Evolutionary conservation across 371 early-diverging fungal species (phyloP).

Genomic region (Mortierella sp.): DNA sequence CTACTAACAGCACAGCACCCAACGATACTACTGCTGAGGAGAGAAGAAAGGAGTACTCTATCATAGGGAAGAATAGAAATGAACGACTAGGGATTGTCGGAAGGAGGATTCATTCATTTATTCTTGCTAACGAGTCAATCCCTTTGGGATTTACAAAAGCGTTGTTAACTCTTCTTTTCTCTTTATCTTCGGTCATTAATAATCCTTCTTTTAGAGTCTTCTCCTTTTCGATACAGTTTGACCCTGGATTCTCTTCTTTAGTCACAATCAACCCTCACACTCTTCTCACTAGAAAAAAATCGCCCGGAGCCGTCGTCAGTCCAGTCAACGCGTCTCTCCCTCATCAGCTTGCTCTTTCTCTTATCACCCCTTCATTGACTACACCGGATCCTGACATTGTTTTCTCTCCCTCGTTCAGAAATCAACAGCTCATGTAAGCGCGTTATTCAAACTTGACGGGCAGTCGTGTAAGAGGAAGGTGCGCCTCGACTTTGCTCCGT

Average conservation of each 20-base stretch:
- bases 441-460: not conserved
- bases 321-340: not conserved
- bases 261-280: not conserved
- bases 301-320: not conserved
- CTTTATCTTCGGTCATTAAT: not conserved
- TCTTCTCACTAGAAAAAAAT: not conserved
- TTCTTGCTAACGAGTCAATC: not conserved
- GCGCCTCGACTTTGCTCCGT: too few species aligned
- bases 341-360: not conserved
- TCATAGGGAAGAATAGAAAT: not conserved
- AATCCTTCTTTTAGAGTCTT: too few species aligned
- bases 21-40: not conserved
- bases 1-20: not conserved
- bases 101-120: not conserved
- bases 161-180: not conserved
- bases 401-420: not conserved
- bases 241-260: not conserved
- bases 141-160: not conserved
- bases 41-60: not conserved
- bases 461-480: too few species aligned
- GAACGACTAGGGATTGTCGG: not conserved
- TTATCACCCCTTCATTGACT: not conserved
- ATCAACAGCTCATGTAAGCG: not conserved
- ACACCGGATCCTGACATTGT: not conserved
- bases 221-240: not conserved